Evolutionary conservation across 352 stramenopile genomes (phyloP).

Genomic region (Pythium aristosporum): DNA sequence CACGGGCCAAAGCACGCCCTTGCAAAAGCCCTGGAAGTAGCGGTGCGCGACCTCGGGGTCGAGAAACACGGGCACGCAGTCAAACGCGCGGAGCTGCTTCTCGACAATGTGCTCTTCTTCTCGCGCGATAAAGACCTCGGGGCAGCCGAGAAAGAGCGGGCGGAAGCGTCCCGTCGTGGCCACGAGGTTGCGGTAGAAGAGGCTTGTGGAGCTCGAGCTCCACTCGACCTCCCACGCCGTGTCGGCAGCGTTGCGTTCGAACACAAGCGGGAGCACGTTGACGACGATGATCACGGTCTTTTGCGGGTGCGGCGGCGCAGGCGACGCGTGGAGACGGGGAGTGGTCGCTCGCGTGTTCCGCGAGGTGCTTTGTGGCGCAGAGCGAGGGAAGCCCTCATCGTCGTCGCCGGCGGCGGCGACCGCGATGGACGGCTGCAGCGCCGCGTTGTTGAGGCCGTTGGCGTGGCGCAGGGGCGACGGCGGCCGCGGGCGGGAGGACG

Average conservation of each 20-base stretch:
- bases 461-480: conserved; percentile 17
- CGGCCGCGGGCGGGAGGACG: not conserved
- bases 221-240: conserved; percentile 62
- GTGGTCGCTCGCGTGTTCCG: no score
- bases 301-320: not conserved
- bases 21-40: conserved; percentile 95
- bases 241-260: conserved; percentile 46
- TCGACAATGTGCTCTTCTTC: conserved; percentile 65
- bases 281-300: conserved; percentile 79
- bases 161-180: conserved; percentile 45
- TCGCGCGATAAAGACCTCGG: conserved; percentile 66
- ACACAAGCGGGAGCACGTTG: conserved; percentile 76
- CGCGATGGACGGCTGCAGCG: conserved; percentile 13
- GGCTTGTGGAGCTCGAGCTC: conserved; percentile 69
- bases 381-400: conserved; percentile 10
- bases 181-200: conserved; percentile 79
- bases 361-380: not conserved
- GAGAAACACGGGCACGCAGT: conserved; percentile 96
- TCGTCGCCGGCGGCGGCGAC: conserved; percentile 7
- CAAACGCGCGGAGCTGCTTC: conserved; percentile 80
- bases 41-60: conserved; percentile 80
- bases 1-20: conserved; percentile 97
- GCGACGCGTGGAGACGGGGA: not conserved
- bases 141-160: conserved; percentile 71
- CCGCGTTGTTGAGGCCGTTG: conserved; percentile 18